phyloP scores from a whole-genome alignment of 73 alveolate species.

The Effrenium voratum region DNA sequence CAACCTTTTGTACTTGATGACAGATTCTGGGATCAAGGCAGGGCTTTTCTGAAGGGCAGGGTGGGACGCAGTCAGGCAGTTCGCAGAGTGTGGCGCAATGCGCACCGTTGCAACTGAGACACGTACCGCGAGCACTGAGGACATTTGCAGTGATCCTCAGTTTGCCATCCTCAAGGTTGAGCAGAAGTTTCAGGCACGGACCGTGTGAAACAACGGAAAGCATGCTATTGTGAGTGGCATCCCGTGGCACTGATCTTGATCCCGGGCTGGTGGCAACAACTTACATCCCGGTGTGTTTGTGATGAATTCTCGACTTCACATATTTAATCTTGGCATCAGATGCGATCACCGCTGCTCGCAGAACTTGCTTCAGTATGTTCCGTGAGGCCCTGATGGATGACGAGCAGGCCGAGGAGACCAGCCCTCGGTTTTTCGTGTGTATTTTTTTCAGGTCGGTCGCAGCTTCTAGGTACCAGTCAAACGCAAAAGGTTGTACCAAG shows the following conservation, averaged over 20 bases:
- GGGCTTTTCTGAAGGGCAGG: background rate
- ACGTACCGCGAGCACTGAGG: background rate
- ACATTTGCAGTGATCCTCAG: slow-evolving; percentile 66
- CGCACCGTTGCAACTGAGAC: background rate
- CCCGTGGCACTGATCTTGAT: too few relatives aligned
- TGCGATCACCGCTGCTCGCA: too few relatives aligned
- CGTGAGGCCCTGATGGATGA: slow-evolving; percentile 55
- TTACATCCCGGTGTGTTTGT: background rate
- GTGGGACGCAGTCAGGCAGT: background rate
- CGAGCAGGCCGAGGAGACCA: slow-evolving; percentile 92
- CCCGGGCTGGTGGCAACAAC: background rate
- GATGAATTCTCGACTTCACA: too few relatives aligned
- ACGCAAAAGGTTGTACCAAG: too few relatives aligned
- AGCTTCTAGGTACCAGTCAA: too few relatives aligned
- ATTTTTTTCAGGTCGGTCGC: too few relatives aligned
- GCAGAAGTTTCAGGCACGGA: slow-evolving; percentile 74
- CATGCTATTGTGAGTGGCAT: too few relatives aligned
- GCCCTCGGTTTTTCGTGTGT: too few relatives aligned
- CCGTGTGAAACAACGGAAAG: too few relatives aligned
- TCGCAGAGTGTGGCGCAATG: background rate
- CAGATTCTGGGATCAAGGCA: slow-evolving; percentile 81
- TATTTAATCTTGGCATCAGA: too few relatives aligned
- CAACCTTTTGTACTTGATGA: slow-evolving; percentile 91
- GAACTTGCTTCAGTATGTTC: too few relatives aligned
- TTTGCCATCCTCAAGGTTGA: slow-evolving; percentile 85